Conservation (phyloP, 768 basidiomycete species). For the Hysterangium stoloniferum region DNA sequence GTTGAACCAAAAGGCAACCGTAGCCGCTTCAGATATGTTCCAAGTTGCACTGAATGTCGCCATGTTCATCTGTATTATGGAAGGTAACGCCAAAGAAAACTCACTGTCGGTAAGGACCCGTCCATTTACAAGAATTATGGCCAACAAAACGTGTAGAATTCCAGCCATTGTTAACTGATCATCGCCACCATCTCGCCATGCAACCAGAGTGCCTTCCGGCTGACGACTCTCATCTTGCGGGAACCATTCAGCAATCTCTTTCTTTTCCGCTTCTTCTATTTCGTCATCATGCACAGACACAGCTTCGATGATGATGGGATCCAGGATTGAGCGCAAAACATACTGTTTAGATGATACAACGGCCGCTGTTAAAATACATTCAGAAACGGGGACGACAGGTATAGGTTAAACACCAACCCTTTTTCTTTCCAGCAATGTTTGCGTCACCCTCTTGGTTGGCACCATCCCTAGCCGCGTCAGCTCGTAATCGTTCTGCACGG, state of each 20-base stretch:
- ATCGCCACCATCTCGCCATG: conserved; percentile 46
- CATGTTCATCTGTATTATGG: too few species aligned
- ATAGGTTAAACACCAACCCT: conserved; percentile 33
- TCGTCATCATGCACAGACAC: conserved; percentile 44
- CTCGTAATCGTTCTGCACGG: conserved; percentile 46
- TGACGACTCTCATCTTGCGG: conserved; percentile 46
- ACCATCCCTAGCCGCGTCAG: conserved; percentile 26
- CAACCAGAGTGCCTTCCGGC: conserved; percentile 61
- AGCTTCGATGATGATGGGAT: conserved; percentile 51
- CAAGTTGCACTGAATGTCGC: conserved; percentile 56
- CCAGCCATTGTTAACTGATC: conserved; percentile 68
- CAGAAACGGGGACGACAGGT: background rate
- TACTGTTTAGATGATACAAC: conserved; percentile 68
- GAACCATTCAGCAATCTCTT: conserved; percentile 39
- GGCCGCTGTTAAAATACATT: conserved; percentile 31
- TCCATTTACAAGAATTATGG: conserved; percentile 77
- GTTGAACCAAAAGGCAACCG: conserved; percentile 35
- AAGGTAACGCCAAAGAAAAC: conserved; percentile 27
- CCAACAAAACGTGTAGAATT: conserved; percentile 72
- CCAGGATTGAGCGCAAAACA: conserved; percentile 70
- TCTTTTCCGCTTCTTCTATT: conserved; percentile 36
- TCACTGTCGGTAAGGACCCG: conserved; percentile 66
- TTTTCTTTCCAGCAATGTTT: conserved; percentile 57
- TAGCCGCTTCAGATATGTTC: conserved; percentile 60
- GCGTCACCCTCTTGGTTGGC: conserved; percentile 36